These are phyloP conservation scores for Herpetospermum pedunculosum DNA, from an alignment of 306 rosid genomes.

Conservation along the genomic window DNA sequence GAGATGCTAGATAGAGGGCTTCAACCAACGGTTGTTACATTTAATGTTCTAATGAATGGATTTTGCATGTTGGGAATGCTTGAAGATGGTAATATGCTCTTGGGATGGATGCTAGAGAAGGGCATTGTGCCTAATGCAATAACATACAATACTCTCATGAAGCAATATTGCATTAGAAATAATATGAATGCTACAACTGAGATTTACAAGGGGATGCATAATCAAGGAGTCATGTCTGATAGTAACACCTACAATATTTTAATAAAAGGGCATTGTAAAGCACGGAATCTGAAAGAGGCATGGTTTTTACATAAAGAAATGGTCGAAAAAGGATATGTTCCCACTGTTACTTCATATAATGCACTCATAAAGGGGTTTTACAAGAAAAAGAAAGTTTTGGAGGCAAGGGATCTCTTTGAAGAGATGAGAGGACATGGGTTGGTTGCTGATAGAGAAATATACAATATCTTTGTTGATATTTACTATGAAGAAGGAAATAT, in stretches of 20 bases:
- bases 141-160: conserved; percentile 76
- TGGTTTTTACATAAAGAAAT: conserved; percentile 58
- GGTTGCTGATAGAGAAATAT: conserved; percentile 58
- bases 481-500: conserved; percentile 70
- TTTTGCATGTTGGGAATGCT: conserved; percentile 75
- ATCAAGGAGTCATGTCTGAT: conserved; percentile 59
- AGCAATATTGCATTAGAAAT: conserved; percentile 71
- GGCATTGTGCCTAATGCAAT: conserved; percentile 60
- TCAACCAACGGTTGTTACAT: conserved; percentile 76
- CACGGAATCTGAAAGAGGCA: conserved; percentile 82
- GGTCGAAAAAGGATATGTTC: conserved; percentile 50
- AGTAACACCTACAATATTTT: conserved; percentile 62
- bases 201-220: conserved; percentile 51
- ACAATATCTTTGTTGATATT: conserved; percentile 60
- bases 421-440: conserved; percentile 74
- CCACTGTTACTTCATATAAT: conserved; percentile 47
- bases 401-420: conserved; percentile 64
- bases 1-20: conserved; percentile 58
- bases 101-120: conserved; percentile 75
- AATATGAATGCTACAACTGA: conserved; percentile 43
- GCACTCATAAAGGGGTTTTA: conserved; percentile 52
- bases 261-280: conserved; percentile 78
- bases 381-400: conserved; percentile 62
- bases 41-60: conserved; percentile 86
- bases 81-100: conserved; percentile 65